phyloP scores from a whole-genome alignment of 2,329 filamentous ascomycete genomes.

The Cytospora leucostoma region DNA sequence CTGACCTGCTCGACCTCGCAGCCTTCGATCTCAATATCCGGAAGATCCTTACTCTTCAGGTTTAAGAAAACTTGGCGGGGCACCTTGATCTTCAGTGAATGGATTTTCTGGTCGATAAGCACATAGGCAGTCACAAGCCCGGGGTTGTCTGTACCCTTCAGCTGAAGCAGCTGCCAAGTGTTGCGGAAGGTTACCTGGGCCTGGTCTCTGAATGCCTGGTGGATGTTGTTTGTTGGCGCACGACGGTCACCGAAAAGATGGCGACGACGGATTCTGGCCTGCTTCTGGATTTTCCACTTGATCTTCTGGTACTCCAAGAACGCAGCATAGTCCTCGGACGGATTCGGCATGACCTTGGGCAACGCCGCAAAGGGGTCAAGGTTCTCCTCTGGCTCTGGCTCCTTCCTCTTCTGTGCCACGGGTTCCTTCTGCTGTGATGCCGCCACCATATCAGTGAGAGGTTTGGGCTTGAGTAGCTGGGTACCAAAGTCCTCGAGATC shows the following conservation, averaged over 20 bases:
- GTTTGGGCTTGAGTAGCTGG: conserved; percentile 66
- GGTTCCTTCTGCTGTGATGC: conserved; percentile 55
- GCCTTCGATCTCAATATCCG: conserved; percentile 81
- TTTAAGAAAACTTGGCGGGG: conserved; percentile 90
- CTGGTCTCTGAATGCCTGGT: conserved; percentile 82
- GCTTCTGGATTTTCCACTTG: conserved; percentile 98
- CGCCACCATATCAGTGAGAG: conserved; percentile 54
- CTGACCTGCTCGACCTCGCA: conserved; percentile 92
- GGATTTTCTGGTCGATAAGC: conserved; percentile 89
- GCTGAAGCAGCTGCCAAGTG: conserved; percentile 92
- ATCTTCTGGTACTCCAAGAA: conserved; percentile 95
- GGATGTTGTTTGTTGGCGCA: conserved; percentile 62
- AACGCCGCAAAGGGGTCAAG: conserved; percentile 79
- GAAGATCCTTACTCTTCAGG: conserved; percentile 81
- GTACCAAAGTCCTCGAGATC: conserved; percentile 84
- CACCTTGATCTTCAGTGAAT: conserved; percentile 84
- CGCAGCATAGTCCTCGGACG: conserved; percentile 81
- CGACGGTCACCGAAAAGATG: conserved; percentile 91
- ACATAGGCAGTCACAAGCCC: conserved; percentile 88
- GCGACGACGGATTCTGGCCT: conserved; percentile 79
- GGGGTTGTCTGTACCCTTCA: conserved; percentile 78
- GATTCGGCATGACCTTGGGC: conserved; percentile 79
- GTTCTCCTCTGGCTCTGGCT: conserved; percentile 66
- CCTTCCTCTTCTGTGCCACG: conserved; percentile 68
- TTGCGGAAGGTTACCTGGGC: conserved; percentile 87